Evolutionary conservation across 345 rosid species (phyloP), one percentile per base, ranked within the genome.

Genomic region (Eucalyptus victrix): DNA sequence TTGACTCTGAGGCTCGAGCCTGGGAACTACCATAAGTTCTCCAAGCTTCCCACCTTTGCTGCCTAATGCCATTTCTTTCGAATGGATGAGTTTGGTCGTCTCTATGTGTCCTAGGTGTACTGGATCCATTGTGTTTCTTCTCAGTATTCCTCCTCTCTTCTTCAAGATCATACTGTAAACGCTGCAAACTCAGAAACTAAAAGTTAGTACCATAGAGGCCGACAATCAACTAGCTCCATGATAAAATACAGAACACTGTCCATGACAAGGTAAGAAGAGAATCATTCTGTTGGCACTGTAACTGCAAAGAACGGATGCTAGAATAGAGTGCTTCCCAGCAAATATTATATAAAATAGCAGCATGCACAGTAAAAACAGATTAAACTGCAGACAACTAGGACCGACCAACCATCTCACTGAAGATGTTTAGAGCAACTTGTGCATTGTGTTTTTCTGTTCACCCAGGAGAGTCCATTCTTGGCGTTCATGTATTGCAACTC

Each of bases 131-230:
- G 81, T 87, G 93, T 90, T 93, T 96, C 94, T 94, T 98, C 90
- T 91, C 96, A 5, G 93, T 89, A 87, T 89, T 95, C 93, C 96
- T 94, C 89, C 88, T 92, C 92, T 95, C 99, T 93, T 97, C 99
- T 90, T 97, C 99, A 58, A 92, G 92, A 94, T 97, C 99, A 93
- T 97, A 96, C 89, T 93, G 93, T 11, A 93, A 92, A 16, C 97
- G 96, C 99, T 98, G 97, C 87, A 86, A 90, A 87, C 65, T 54
- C 45, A 87, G 26, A 23, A 32, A n/a, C 19, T 60, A 51, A 87
- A 50, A 51, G 37, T 50, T 49, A 86, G 62, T 49, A 53, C 45
- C 6, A 21, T 34, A 53, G 45, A 53, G 47, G 42, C 28, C 4
- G 47, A 76, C 47, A 21, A 76, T 76, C 65, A n/a, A 86, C 62